These are phyloP conservation scores for Ulota crispa DNA, from an alignment of 225 moss, liverwort and hornwort species.

Conservation along the genomic window DNA sequence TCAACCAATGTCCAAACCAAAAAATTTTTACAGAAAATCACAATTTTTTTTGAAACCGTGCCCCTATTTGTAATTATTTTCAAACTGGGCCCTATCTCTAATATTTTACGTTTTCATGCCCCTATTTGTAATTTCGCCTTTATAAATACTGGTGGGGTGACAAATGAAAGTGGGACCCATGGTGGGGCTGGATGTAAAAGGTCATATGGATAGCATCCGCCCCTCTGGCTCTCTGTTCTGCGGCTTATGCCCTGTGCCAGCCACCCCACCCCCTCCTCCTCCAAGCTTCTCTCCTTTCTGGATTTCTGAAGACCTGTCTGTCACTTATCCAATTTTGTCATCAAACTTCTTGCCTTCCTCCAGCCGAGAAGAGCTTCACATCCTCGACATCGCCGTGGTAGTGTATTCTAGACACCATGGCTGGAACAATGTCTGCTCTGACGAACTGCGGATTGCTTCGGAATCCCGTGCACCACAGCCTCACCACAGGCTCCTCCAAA, in stretches of 20 bases:
- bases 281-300: not conserved
- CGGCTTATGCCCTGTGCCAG: not conserved
- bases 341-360: not conserved
- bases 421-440: constrained; percentile 48
- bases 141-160: not conserved
- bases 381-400: not conserved
- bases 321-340: constrained; percentile 12
- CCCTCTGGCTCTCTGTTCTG: not conserved
- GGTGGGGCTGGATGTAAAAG: constrained; percentile 26
- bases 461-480: constrained; percentile 44
- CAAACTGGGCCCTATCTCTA: no score
- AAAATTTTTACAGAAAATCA: no score
- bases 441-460: constrained; percentile 42
- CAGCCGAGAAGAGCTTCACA: not conserved
- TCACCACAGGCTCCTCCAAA: constrained; percentile 25
- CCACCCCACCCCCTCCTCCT: no score
- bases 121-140: no score
- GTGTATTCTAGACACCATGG: constrained; percentile 17
- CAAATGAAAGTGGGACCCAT: constrained; percentile 14
- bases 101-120: no score
- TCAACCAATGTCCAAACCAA: no score
- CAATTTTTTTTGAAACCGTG: no score
- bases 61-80: no score
- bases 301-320: not conserved
- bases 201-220: constrained; percentile 32